phyloP scores from a whole-genome alignment of 306 rosid species.

The Sophora flavescens region DNA sequence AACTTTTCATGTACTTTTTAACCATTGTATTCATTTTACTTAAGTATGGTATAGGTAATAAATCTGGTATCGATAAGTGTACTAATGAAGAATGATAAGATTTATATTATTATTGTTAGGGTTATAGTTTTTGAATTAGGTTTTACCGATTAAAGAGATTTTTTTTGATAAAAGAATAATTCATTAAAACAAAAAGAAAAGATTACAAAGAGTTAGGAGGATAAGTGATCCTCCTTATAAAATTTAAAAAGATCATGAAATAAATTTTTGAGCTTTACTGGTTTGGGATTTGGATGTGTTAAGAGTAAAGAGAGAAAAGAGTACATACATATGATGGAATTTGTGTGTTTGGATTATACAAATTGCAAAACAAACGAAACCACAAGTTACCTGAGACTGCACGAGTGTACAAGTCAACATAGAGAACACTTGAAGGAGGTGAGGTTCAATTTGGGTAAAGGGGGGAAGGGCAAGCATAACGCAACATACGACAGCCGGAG shows the following conservation, averaged over 20 bases:
- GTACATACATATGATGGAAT: not conserved
- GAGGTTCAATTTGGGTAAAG: not conserved
- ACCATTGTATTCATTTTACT: not conserved
- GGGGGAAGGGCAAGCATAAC: not conserved
- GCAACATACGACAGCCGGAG: not conserved
- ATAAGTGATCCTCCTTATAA: not conserved
- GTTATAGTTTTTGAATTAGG: not conserved
- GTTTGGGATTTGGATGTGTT: not conserved
- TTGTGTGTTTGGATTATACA: not conserved
- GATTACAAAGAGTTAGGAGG: not conserved
- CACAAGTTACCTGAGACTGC: not conserved
- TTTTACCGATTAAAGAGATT: slow-evolving; percentile 7
- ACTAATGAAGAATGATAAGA: slow-evolving; percentile 5
- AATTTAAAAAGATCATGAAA: not conserved
- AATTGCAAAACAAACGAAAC: not conserved
- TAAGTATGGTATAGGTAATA: not conserved
- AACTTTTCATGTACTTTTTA: slow-evolving; percentile 18
- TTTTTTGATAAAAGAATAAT: not conserved
- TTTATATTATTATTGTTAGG: not conserved
- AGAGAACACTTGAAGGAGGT: not conserved
- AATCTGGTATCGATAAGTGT: not conserved
- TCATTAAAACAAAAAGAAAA: not conserved
- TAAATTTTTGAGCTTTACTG: slow-evolving; percentile 6
- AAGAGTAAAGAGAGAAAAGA: not conserved
- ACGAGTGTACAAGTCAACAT: not conserved